phyloP scores from a whole-genome alignment of 192 early-diverging fungal species.

The Podila epicladia region DNA sequence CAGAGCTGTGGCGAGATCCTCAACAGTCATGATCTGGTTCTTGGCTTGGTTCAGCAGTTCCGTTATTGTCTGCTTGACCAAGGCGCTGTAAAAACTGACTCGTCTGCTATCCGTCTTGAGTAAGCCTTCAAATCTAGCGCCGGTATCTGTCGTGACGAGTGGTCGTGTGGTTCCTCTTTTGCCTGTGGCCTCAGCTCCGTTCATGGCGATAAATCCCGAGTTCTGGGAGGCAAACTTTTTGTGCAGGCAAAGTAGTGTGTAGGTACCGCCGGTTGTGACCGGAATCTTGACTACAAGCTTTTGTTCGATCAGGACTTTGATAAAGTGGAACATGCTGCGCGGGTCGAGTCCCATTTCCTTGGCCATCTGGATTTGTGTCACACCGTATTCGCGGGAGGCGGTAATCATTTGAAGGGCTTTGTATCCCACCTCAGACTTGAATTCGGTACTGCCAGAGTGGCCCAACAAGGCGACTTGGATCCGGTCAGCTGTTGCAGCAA shows the following conservation, averaged over 20 bases:
- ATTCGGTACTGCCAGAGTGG: constrained; percentile 31
- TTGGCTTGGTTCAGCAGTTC: constrained; percentile 60
- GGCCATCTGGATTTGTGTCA: constrained; percentile 66
- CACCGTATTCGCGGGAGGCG: constrained; percentile 54
- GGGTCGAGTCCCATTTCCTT: constrained; percentile 67
- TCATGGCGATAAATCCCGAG: constrained; percentile 52
- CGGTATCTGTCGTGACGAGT: constrained; percentile 1
- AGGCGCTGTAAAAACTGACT: constrained; percentile 62
- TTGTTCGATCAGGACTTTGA: constrained; percentile 60
- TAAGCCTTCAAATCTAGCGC: constrained; percentile 21
- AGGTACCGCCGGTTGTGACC: constrained; percentile 63
- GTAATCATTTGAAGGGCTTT: constrained; percentile 59
- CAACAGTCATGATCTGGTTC: constrained; percentile 59
- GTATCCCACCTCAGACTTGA: constrained; percentile 33
- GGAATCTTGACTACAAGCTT: constrained; percentile 72
- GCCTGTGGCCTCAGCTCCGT: constrained; percentile 28
- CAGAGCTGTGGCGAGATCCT: constrained; percentile 65
- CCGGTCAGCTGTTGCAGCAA: constrained; percentile 35
- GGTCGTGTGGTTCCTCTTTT: constrained; percentile 14
- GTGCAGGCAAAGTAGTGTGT: constrained; percentile 69
- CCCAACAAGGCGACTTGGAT: constrained; percentile 53
- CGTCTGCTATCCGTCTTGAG: constrained; percentile 26
- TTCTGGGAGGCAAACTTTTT: constrained; percentile 61
- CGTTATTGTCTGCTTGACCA: constrained; percentile 65
- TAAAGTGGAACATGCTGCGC: constrained; percentile 67